Evolutionary conservation across 2,329 filamentous ascomycete genomes (phyloP).

Genomic region (Monosporascus sp.): DNA sequence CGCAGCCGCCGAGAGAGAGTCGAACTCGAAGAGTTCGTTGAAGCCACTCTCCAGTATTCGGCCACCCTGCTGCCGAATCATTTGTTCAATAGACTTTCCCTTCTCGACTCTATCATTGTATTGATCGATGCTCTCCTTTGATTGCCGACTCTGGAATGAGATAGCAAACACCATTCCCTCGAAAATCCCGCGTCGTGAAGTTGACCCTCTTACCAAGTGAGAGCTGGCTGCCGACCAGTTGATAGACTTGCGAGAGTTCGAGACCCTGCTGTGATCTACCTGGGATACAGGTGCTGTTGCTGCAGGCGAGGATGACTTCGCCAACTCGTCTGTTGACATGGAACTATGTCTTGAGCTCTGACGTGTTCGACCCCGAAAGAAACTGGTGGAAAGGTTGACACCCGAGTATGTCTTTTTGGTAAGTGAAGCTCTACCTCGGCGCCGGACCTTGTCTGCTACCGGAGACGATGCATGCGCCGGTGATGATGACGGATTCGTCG

Average conservation of each 20-base stretch:
- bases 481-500: not conserved
- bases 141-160: constrained; percentile 55
- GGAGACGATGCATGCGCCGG: constrained; percentile 7
- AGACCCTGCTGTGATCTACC: not conserved
- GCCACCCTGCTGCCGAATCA: constrained; percentile 70
- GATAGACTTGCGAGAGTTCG: constrained; percentile 5
- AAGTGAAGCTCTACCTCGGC: constrained; percentile 18
- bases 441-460: constrained; percentile 19
- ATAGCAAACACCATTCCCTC: constrained; percentile 82
- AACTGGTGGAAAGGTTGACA: constrained; percentile 13
- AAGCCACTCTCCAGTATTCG: constrained; percentile 70
- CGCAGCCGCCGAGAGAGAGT: constrained; percentile 25
- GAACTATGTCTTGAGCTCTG: constrained; percentile 27
- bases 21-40: constrained; percentile 66
- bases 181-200: constrained; percentile 48
- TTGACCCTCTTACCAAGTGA: not conserved
- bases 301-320: constrained; percentile 32
- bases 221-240: not conserved
- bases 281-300: constrained; percentile 16
- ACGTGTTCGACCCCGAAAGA: constrained; percentile 18
- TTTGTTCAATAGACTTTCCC: constrained; percentile 47
- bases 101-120: constrained; percentile 30
- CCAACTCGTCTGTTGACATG: constrained; percentile 45
- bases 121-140: constrained; percentile 50
- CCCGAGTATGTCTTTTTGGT: constrained; percentile 20